These are phyloP conservation scores for Taphrina communis DNA, from an alignment of 1,139 yeast species.

Conservation along the genomic window DNA sequence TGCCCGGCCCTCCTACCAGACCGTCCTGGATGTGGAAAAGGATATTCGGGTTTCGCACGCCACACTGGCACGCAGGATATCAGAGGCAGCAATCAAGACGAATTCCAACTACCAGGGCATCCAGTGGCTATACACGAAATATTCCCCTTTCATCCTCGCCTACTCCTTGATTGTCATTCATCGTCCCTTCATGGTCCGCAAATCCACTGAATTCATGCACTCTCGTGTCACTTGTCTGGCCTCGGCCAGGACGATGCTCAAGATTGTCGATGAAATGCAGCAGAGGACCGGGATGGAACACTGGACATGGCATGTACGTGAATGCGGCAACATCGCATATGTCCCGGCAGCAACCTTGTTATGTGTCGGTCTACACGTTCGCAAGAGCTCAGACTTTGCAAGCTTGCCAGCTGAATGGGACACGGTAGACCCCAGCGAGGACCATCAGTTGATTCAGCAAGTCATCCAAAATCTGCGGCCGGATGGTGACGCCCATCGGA, in stretches of 20 bases:
- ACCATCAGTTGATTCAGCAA: constrained; percentile 7
- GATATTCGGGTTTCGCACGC: constrained; percentile 12
- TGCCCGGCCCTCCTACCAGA: constrained; percentile 22
- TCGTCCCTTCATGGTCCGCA: constrained; percentile 17
- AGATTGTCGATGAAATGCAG: constrained; percentile 16
- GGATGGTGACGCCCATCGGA: constrained; percentile 7
- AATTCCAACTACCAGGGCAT: constrained; percentile 1
- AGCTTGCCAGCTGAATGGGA: neutral
- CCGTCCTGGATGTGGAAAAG: constrained; percentile 13
- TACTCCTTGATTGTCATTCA: constrained; percentile 14
- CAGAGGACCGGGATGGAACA: constrained; percentile 6
- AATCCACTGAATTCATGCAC: constrained; percentile 2
- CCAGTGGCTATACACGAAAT: constrained; percentile 10
- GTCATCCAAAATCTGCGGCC: neutral
- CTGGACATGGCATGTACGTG: constrained; percentile 19
- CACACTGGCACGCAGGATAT: neutral
- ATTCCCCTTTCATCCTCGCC: constrained; percentile 15
- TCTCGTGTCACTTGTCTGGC: constrained; percentile 16
- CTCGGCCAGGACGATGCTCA: constrained; percentile 2
- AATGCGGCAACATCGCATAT: constrained; percentile 13
- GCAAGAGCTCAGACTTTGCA: constrained; percentile 7
- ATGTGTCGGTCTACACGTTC: constrained; percentile 16
- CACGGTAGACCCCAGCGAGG: neutral
- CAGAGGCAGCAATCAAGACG: neutral
- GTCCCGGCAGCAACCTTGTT: constrained; percentile 18